phyloP scores from a whole-genome alignment of 768 basidiomycete species.

The Tulasnella calospora region DNA sequence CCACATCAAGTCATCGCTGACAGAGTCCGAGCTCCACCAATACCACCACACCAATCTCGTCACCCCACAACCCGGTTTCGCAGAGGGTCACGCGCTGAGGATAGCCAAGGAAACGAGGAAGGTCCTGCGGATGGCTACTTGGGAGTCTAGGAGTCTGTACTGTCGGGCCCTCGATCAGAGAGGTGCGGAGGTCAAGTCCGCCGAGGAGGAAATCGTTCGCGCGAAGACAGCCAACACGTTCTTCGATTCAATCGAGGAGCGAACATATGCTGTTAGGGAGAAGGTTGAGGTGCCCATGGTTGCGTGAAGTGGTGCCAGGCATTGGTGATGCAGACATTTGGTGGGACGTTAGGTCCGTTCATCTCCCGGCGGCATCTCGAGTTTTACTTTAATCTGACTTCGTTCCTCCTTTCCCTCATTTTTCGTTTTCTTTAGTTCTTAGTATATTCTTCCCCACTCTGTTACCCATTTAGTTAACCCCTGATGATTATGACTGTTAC shows the following conservation, averaged over 20 bases:
- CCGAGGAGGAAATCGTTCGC: slow-evolving; percentile 69
- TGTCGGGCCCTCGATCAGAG: slow-evolving; percentile 73
- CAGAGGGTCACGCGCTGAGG: slow-evolving; percentile 62
- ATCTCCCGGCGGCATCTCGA: not conserved
- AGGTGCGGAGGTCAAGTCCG: slow-evolving; percentile 65
- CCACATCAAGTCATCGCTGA: slow-evolving; percentile 64
- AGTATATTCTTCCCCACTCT: slow-evolving; percentile 8
- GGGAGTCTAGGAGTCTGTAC: slow-evolving; percentile 84
- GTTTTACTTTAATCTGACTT: not conserved
- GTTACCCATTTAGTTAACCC: slow-evolving; percentile 3
- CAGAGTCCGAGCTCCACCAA: slow-evolving; percentile 42
- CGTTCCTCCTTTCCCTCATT: not conserved
- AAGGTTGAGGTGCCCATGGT: slow-evolving; percentile 13
- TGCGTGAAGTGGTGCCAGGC: not conserved
- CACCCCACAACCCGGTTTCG: slow-evolving; percentile 51
- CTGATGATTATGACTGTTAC: slow-evolving; percentile 1
- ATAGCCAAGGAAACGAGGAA: slow-evolving; percentile 85
- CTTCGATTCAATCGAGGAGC: slow-evolving; percentile 56
- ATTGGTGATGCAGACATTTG: not conserved
- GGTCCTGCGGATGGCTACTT: slow-evolving; percentile 82
- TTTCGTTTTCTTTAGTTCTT: not conserved
- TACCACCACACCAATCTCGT: slow-evolving; percentile 35
- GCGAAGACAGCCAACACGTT: slow-evolving; percentile 66
- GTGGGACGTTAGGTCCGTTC: not conserved
- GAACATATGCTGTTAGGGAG: slow-evolving; percentile 36